A percentile compares a stretch with the other conserved stretches of the same genome.
Evolutionary conservation across 2,329 filamentous ascomycete genomes (phyloP).

Genomic region (Whalleya microplaca): DNA sequence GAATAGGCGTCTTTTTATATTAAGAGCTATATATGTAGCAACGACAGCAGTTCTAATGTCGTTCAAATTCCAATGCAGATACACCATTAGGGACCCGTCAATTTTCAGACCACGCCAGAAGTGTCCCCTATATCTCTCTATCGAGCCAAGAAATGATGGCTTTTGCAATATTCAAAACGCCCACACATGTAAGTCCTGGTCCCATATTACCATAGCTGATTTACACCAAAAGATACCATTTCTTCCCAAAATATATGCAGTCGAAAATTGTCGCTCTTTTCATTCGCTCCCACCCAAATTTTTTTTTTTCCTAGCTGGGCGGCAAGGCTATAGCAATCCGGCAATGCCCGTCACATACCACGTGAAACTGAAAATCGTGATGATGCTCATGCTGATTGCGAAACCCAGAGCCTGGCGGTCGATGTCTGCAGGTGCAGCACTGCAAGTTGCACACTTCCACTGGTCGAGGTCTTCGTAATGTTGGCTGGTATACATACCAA

Average conservation of each 20-base stretch:
- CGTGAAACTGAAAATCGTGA: conserved; percentile 64
- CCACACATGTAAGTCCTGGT: conserved; percentile 18
- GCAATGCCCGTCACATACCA: conserved; percentile 64
- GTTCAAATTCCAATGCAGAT: conserved; percentile 17
- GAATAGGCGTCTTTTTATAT: conserved; percentile 23
- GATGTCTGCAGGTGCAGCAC: conserved; percentile 51
- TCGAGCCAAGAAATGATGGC: background rate
- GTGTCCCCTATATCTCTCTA: background rate
- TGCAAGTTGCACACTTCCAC: conserved; percentile 63
- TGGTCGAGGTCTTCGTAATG: conserved; percentile 55
- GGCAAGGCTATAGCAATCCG: conserved; percentile 34
- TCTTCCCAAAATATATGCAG: conserved; percentile 24
- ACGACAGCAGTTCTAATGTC: conserved; percentile 15
- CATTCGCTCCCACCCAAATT: background rate
- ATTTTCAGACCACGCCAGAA: conserved; percentile 22
- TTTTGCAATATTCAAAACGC: conserved; percentile 16
- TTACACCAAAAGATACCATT: conserved; percentile 19
- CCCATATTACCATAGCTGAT: conserved; percentile 22
- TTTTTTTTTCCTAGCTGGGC: background rate
- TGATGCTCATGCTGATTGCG: conserved; percentile 55
- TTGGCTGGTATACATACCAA: conserved; percentile 60
- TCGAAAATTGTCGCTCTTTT: conserved; percentile 12
- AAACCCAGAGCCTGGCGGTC: conserved; percentile 54
- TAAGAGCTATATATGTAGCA: conserved; percentile 28
- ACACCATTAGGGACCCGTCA: background rate